Base-by-base conservation (phyloP, 140 eudicot species). In the Stevia rebaudiana region DNA sequence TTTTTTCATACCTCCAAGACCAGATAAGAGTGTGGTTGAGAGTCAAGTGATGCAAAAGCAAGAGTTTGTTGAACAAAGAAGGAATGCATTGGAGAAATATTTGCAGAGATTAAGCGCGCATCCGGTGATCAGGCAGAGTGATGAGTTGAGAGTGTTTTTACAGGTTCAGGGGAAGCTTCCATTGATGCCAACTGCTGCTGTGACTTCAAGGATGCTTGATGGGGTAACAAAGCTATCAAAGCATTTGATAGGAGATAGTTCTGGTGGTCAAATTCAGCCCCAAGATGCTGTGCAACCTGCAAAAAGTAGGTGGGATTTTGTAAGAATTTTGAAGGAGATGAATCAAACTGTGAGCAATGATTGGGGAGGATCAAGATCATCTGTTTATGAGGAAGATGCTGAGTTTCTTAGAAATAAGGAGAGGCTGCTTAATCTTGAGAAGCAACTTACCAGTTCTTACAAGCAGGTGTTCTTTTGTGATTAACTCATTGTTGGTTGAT, bases 21-120 rank as follows among this genome's bases (percentile, higher is more conserved):
- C 95, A 6, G 95, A 88, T 30, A 88, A 88, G 79, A 88, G 89
- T 24, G 79, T 88, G n/a, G 94, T 88, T 10, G 95, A 88, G 74
- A 78, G 94, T 25, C 95, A 88, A 78, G 89, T 88, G 50, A 88
- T 88, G 95, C 89, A 88, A 50, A 88, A 88, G 69, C 95, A 84
- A 30, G 95, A 88, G 15, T 88, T 88, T 73, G 90, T 90, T 67
- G 97, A 90, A 76, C 94, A 77, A 72, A 78, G 97, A 70, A 77
- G 95, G 40, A 54, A 28, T 41, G 94, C 84, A 7, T 56, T 90
- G 89, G 97, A 90, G 87, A 86, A 78, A 71, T 90, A 90, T 63
- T 74, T 90, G 77, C 63, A 76, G 81, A 78, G 82, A 60, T 69
- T 90, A 33, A 84, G 84, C 0, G 77, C 43, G 40, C 95, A 90